Evolutionary conservation across 345 rosid genomes (phyloP).

Genomic region (Eucalyptus marginata): DNA sequence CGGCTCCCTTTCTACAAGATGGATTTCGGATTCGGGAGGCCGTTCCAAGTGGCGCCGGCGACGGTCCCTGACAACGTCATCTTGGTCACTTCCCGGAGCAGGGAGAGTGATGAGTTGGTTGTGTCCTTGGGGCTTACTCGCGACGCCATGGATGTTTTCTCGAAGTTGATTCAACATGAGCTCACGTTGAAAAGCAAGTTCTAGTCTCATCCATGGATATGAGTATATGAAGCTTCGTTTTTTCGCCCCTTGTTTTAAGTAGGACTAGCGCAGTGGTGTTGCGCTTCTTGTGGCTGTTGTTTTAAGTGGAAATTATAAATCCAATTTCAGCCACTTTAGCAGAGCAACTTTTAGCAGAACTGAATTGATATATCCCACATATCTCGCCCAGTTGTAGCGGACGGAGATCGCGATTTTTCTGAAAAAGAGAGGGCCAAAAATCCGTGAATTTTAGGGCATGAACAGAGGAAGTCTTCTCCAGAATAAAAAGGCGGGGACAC

Average conservation of each 20-base stretch:
- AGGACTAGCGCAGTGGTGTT: not conserved
- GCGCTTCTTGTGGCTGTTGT: not conserved
- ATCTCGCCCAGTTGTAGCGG: accelerated
- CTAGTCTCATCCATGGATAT: not conserved
- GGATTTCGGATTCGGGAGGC: not conserved
- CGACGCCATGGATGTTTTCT: not conserved
- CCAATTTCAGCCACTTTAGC: too few species aligned
- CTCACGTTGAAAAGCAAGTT: not conserved
- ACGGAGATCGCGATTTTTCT: too few species aligned
- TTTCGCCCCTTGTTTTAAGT: not conserved
- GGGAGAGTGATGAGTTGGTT: not conserved
- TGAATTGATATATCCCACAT: too few species aligned
- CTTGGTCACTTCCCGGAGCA: not conserved
- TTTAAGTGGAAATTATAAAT: too few species aligned
- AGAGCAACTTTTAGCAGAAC: too few species aligned
- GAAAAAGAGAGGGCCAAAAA: too few species aligned
- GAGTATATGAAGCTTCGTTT: not conserved
- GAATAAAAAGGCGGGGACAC: too few species aligned
- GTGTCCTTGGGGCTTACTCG: not conserved
- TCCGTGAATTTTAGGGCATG: too few species aligned
- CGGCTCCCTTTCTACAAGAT: not conserved
- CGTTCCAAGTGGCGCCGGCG: not conserved
- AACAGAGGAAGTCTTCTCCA: too few species aligned
- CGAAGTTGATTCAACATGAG: not conserved
- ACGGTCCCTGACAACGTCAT: not conserved